phyloP scores from a whole-genome alignment of 1,284 basidiomycete genomes.

The Entoloma clypeatum region DNA sequence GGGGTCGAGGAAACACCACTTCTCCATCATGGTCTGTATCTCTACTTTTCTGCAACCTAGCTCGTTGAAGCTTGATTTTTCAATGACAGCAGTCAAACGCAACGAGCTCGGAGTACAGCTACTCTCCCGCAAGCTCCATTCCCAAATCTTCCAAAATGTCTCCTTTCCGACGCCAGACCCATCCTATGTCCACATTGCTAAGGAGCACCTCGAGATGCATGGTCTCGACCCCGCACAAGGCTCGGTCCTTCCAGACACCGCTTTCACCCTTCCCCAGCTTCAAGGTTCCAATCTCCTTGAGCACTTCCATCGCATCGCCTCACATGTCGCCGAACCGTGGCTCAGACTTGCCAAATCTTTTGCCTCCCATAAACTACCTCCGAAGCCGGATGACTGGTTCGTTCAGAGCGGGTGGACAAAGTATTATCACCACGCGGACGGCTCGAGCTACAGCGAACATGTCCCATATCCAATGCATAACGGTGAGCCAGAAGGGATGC shows the following conservation, averaged over 20 bases:
- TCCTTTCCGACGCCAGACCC: conserved; percentile 62
- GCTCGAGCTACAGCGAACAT: conserved; percentile 62
- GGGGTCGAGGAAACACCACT: conserved; percentile 8
- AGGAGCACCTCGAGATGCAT: conserved; percentile 76
- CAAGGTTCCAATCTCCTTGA: conserved; percentile 83
- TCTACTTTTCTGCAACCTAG: not conserved
- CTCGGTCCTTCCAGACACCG: conserved; percentile 73
- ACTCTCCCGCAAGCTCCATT: conserved; percentile 75
- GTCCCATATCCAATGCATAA: conserved; percentile 60
- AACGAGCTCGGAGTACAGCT: conserved; percentile 94
- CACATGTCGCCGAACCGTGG: conserved; percentile 77
- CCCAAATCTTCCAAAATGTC: conserved; percentile 79
- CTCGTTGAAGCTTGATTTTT: conserved; percentile 1
- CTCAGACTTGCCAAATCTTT: conserved; percentile 71
- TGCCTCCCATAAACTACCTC: conserved; percentile 52
- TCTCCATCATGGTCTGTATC: conserved; percentile 14
- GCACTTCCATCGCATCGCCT: conserved; percentile 86
- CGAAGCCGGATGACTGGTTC: conserved; percentile 71
- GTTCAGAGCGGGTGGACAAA: conserved; percentile 88
- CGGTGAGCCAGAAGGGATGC: conserved; percentile 63
- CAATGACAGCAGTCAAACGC: conserved; percentile 58
- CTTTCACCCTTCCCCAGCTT: conserved; percentile 81
- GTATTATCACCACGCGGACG: conserved; percentile 66
- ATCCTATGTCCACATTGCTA: conserved; percentile 71
- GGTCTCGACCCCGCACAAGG: conserved; percentile 79